A percentile compares a stretch with the other conserved stretches of the same genome.
Evolutionary conservation across 78 protist genomes (phyloP).

Genomic region (Creolimax fragrantissima): DNA sequence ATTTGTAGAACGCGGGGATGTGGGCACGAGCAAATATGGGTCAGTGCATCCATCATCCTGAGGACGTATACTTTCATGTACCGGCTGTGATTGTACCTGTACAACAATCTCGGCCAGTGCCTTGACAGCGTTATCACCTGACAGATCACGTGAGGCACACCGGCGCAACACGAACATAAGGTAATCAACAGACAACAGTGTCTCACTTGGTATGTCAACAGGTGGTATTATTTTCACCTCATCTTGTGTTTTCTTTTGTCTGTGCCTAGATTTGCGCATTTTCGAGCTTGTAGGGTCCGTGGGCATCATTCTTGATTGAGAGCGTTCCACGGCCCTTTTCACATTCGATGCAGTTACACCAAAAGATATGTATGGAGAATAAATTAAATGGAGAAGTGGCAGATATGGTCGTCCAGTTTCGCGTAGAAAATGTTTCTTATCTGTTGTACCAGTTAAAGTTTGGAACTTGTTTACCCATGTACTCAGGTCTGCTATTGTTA

Average conservation of each 20-base stretch:
- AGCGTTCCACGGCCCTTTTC: background rate
- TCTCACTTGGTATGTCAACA: background rate
- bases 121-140: background rate
- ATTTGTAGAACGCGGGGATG: too few relatives aligned
- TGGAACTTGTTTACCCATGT: too few relatives aligned
- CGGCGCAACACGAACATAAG: background rate
- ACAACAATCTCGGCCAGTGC: background rate
- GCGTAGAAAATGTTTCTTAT: too few relatives aligned
- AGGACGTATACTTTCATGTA: too few relatives aligned
- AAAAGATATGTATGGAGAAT: background rate
- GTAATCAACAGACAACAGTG: background rate
- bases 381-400: background rate
- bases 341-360: background rate
- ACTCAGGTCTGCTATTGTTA: too few relatives aligned
- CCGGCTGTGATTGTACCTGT: background rate
- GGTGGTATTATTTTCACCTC: too few relatives aligned
- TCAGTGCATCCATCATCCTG: too few relatives aligned
- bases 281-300: background rate
- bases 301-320: background rate
- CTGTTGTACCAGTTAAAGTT: too few relatives aligned
- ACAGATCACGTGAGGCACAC: background rate
- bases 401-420: too few relatives aligned
- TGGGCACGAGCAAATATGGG: too few relatives aligned
- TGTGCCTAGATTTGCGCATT: too few relatives aligned
- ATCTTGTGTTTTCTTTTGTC: too few relatives aligned